These are phyloP conservation scores for Ophiocordyceps unilateralis DNA, from an alignment of 2,329 filamentous ascomycete species.

Conservation along the genomic window DNA sequence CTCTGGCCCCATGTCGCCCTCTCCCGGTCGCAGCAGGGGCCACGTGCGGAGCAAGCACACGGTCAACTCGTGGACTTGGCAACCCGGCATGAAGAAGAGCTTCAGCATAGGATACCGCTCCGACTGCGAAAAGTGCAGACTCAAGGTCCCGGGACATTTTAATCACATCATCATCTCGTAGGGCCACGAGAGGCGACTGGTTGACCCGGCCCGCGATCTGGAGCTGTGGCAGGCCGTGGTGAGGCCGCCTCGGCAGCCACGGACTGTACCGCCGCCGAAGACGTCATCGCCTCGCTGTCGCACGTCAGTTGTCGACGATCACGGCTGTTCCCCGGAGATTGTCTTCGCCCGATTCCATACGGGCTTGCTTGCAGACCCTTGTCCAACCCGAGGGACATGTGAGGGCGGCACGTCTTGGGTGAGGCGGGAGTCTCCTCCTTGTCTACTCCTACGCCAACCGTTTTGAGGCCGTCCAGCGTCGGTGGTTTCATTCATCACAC, in stretches of 20 bases:
- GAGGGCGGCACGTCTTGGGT: too few relatives aligned
- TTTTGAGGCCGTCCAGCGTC: too few relatives aligned
- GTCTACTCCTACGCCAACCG: too few relatives aligned
- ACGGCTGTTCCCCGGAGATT: too few relatives aligned
- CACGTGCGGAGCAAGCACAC: conserved; percentile 43
- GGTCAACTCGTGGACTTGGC: conserved; percentile 41
- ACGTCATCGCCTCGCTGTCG: too few relatives aligned
- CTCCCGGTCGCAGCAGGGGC: conserved; percentile 29
- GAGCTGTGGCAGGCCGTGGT: conserved; percentile 11
- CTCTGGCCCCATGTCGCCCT: conserved; percentile 23
- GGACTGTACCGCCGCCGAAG: too few relatives aligned
- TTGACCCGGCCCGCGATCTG: conserved; percentile 7
- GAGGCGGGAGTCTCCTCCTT: too few relatives aligned
- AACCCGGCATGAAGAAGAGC: conserved; percentile 48
- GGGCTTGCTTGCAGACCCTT: too few relatives aligned
- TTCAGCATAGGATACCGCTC: conserved; percentile 66
- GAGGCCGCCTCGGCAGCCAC: conserved; percentile 6
- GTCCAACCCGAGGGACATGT: too few relatives aligned
- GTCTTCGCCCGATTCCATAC: too few relatives aligned
- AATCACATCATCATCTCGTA: conserved; percentile 60
- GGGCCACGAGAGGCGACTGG: conserved; percentile 12
- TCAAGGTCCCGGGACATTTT: conserved; percentile 62
- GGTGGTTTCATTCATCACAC: too few relatives aligned
- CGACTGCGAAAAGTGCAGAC: conserved; percentile 62
- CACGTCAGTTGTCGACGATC: too few relatives aligned